Percentiles rank a stretch among this genome's conserved stretches.
phyloP scores from a whole-genome alignment of 352 stramenopile genomes.

The Paralagenidium karlingii region DNA sequence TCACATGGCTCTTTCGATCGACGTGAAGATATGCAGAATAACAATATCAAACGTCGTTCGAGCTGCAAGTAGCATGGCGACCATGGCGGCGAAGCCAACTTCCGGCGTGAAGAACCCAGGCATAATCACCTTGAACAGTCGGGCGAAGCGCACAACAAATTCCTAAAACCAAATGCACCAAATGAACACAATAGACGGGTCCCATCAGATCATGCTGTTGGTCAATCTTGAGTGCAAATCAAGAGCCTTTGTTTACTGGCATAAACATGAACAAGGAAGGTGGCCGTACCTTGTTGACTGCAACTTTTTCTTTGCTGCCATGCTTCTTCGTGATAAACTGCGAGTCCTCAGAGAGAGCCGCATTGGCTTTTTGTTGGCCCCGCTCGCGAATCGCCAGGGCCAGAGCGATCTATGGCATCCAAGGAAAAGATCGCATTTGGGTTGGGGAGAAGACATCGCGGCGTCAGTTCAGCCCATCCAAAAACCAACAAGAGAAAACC shows the following conservation, averaged over 20 bases:
- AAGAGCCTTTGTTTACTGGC: not conserved
- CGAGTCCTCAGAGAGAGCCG: conserved; percentile 30
- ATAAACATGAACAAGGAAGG: not conserved
- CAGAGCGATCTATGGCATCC: conserved; percentile 25
- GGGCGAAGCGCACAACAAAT: conserved; percentile 46
- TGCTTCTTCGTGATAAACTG: conserved; percentile 71
- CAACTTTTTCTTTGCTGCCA: conserved; percentile 44
- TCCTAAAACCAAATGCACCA: conserved; percentile 10
- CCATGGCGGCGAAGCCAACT: conserved; percentile 46
- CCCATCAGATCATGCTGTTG: no score
- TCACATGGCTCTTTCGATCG: conserved; percentile 60
- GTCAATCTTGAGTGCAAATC: no score
- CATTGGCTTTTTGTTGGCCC: conserved; percentile 37
- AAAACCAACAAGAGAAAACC: no score
- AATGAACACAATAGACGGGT: not conserved
- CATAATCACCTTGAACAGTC: conserved; percentile 43
- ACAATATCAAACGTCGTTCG: conserved; percentile 72
- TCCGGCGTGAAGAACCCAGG: conserved; percentile 53
- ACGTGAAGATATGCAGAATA: conserved; percentile 62
- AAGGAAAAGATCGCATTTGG: no score
- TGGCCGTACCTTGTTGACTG: conserved; percentile 33
- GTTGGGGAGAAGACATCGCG: no score
- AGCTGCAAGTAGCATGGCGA: conserved; percentile 41
- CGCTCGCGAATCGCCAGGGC: conserved; percentile 54
- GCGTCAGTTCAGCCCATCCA: no score